Percentiles rank a stretch among this genome's conserved stretches.
Conservation (phyloP, 208 protist genomes). For the Trichomonas tenax region DNA sequence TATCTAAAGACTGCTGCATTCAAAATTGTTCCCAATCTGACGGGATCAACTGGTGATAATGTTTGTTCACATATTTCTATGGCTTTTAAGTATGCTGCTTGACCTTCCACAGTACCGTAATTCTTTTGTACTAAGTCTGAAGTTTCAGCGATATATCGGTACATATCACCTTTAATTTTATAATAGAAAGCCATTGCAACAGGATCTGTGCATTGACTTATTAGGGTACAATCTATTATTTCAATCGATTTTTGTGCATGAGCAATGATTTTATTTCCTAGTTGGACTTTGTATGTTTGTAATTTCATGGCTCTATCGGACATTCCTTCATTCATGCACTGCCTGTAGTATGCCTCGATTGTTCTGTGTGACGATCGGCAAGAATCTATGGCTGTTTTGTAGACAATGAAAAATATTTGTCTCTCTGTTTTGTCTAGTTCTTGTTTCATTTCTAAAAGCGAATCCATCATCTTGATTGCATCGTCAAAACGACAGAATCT, state of each 20-base stretch:
- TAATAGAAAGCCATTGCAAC: background rate
- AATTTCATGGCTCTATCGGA: background rate
- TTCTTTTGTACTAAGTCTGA: background rate
- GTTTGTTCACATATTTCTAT: background rate
- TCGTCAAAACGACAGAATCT: background rate
- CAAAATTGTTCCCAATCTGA: background rate
- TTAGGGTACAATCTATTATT: background rate
- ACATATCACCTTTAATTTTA: background rate
- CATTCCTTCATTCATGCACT: no score
- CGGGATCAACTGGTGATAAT: background rate
- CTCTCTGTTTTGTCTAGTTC: background rate
- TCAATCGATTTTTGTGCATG: background rate
- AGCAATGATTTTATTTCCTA: background rate
- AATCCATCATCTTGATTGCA: background rate
- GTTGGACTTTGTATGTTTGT: background rate
- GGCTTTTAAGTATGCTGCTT: background rate
- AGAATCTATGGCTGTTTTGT: background rate
- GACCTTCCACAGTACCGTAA: background rate
- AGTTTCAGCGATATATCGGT: background rate
- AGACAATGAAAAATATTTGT: background rate
- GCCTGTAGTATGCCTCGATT: background rate
- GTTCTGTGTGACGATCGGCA: background rate
- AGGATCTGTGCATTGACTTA: background rate
- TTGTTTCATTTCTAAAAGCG: background rate
- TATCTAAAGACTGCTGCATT: background rate